These are phyloP conservation scores for Teratosphaeria zuluensis DNA, from an alignment of 2,329 filamentous ascomycete species.

Conservation along the genomic window DNA sequence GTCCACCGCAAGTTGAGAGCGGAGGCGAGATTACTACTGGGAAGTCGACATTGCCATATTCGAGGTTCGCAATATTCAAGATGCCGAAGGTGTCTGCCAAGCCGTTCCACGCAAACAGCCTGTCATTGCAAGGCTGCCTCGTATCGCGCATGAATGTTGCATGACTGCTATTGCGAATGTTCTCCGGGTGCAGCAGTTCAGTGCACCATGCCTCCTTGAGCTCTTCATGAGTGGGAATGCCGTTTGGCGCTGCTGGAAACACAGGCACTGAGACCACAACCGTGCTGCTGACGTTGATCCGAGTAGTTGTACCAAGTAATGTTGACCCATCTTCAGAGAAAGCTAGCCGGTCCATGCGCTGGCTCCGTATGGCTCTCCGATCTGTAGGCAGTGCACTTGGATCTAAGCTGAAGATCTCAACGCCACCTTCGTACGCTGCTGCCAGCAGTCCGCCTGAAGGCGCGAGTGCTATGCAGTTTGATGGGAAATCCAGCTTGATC, in stretches of 20 bases:
- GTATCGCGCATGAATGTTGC: conserved; percentile 27
- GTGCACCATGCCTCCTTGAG: conserved; percentile 30
- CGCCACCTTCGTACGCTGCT: conserved; percentile 76
- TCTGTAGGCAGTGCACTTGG: conserved; percentile 41
- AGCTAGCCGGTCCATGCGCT: conserved; percentile 25
- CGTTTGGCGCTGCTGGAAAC: conserved; percentile 21
- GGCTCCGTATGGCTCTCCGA: conserved; percentile 25
- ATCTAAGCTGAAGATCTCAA: conserved; percentile 71
- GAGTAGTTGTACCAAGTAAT: conserved; percentile 27
- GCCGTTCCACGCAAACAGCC: conserved; percentile 29
- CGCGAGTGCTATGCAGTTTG: conserved; percentile 69
- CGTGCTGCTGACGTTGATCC: conserved; percentile 27
- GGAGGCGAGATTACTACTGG: conserved; percentile 29
- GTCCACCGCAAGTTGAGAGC: conserved; percentile 26
- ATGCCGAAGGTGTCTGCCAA: conserved; percentile 28
- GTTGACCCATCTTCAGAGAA: conserved; percentile 30
- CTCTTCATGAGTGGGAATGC: conserved; percentile 25
- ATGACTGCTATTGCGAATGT: conserved; percentile 29
- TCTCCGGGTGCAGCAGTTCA: conserved; percentile 28
- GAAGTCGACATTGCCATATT: conserved; percentile 28
- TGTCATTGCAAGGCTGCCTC: conserved; percentile 21
- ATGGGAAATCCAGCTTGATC: conserved; percentile 66
- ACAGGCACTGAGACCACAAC: conserved; percentile 27
- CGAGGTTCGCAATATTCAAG: conserved; percentile 23
- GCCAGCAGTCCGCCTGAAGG: conserved; percentile 72